These are phyloP conservation scores for Ceratopteris richardii DNA, from an alignment of 75 land plant species.

Conservation along the genomic window DNA sequence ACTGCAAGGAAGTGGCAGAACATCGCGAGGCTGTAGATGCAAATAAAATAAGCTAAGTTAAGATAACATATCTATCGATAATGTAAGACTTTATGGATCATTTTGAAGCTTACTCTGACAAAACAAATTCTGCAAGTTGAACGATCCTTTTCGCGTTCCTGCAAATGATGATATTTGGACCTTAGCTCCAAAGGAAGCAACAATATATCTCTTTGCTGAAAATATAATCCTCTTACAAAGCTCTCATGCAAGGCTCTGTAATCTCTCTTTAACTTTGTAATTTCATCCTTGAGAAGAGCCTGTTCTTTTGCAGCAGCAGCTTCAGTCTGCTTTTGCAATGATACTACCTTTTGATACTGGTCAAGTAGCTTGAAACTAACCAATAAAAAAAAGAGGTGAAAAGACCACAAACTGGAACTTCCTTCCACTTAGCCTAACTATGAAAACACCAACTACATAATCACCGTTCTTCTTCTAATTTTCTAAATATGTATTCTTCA, in stretches of 20 bases:
- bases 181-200: not conserved
- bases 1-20: slow-evolving; percentile 9
- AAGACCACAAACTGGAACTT: not conserved
- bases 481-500: not conserved
- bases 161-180: not conserved
- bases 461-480: slow-evolving; percentile 8
- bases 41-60: not conserved
- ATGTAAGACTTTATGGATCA: too few species aligned
- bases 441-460: too few species aligned
- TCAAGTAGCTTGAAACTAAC: not conserved
- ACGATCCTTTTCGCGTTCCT: slow-evolving; percentile 11
- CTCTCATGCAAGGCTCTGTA: not conserved
- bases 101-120: not conserved
- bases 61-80: not conserved
- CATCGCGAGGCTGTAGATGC: slow-evolving; percentile 8
- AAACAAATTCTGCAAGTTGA: slow-evolving; percentile 10
- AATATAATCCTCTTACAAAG: slow-evolving; percentile 3
- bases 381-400: not conserved
- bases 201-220: too few species aligned
- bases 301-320: not conserved
- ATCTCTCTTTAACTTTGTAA: slow-evolving; percentile 1
- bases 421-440: not conserved
- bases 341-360: not conserved
- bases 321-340: slow-evolving; percentile 1
- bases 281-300: not conserved